Base-by-base conservation (phyloP, 1,284 basidiomycete species). In the Xerocomus nothofagi region DNA sequence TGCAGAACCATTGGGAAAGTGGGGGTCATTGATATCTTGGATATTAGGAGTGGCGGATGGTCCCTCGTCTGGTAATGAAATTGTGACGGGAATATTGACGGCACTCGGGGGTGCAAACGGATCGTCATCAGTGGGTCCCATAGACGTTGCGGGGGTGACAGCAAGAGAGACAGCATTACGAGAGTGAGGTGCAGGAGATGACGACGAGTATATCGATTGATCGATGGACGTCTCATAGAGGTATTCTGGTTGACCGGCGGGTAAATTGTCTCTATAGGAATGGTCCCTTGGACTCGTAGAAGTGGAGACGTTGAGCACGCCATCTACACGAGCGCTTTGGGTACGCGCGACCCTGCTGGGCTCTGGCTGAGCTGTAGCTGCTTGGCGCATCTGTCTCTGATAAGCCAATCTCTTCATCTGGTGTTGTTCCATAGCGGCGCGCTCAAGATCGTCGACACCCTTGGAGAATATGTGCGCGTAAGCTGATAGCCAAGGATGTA, bases 391-490 rank as follows among this genome's bases (percentile, higher is more conserved):
- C 68, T 88, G 86, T 46, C 78, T 77, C 72, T 91, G 88, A 59
- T 93, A 92, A 15, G 84, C 84, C 21, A 87, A 73, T 26, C 89
- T 79, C 72, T 94, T 94, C 71, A 82, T 78, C 57, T 88, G 83
- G 70, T 94, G 91, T 63, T 90, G 84, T 49, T 93, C 90, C 71
- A 92, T 82, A 12, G 93, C 91, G 32, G 82, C 73, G 8, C 72
- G 72, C 71, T 97, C 93, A 31, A 94, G 76, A 47, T 95, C 88
- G 1, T 84, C 83, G 18, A 95, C 86, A 11, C 73, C 76, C 56
- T 79, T 84, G 24, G 80, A 76, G 70, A 97, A 96, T 12, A 79
- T 66, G 37, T 77, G 71, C 0, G 76, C 74, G 56, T 89, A 89
- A 2, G 80, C 75, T 1, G 72, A 72, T n/a, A 96, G 75, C 93